phyloP scores from a whole-genome alignment of 768 basidiomycete genomes.

The Rhodosporidiobolus odoratus region DNA sequence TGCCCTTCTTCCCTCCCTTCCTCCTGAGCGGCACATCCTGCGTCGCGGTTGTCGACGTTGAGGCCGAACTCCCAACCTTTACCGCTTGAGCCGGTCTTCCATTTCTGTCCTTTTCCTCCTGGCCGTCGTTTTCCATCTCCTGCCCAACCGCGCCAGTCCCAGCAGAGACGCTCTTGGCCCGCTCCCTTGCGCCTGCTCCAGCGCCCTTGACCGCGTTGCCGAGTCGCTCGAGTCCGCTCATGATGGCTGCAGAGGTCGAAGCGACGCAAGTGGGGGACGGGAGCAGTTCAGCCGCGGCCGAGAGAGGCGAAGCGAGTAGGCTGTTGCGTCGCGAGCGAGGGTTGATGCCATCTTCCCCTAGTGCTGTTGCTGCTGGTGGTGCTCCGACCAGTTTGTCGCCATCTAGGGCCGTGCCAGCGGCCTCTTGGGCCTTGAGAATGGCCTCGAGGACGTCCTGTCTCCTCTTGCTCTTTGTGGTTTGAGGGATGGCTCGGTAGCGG shows the following conservation, averaged over 20 bases:
- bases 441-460: no score
- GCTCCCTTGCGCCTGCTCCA: not conserved
- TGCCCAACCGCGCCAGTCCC: not conserved
- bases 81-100: not conserved
- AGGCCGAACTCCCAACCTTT: not conserved
- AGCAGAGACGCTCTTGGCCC: not conserved
- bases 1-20: not conserved
- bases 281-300: not conserved
- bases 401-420: no score
- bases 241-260: not conserved
- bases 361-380: no score
- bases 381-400: no score
- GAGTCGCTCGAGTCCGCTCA: not conserved
- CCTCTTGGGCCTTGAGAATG: no score
- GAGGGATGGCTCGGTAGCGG: no score
- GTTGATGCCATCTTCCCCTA: no score
- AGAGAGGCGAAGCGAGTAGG: no score
- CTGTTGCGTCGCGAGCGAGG: no score
- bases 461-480: no score
- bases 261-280: not conserved
- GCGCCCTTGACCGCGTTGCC: not conserved
- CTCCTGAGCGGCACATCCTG: not conserved
- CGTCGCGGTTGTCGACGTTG: not conserved
- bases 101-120: no score
- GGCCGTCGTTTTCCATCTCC: no score